phyloP scores from a whole-genome alignment of 2,329 filamentous ascomycete genomes.

The Coniella vitis region DNA sequence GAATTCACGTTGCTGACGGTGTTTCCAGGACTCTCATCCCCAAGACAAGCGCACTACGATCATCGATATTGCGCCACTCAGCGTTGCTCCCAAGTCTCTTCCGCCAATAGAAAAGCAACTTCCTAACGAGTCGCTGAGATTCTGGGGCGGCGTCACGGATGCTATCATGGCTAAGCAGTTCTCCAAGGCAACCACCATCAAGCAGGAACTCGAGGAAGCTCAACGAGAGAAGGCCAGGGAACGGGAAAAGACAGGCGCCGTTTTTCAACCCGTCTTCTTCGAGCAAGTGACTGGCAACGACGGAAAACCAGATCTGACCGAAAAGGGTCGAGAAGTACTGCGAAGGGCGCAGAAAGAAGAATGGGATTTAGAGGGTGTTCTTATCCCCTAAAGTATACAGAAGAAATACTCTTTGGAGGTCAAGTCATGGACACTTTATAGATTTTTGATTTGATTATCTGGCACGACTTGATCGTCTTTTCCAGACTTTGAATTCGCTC shows the following conservation, averaged over 20 bases:
- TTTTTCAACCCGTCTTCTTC: conserved; percentile 89
- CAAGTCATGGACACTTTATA: neutral
- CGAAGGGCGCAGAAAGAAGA: conserved; percentile 46
- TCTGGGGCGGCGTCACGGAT: conserved; percentile 83
- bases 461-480: neutral
- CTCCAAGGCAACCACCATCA: conserved; percentile 73
- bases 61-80: conserved; percentile 81
- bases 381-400: conserved; percentile 18
- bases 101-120: conserved; percentile 75
- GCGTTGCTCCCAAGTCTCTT: conserved; percentile 69
- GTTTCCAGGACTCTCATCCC: conserved; percentile 36
- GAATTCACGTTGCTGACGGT: conserved; percentile 9
- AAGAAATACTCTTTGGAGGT: no score
- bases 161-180: conserved; percentile 82
- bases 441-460: neutral
- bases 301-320: conserved; percentile 48
- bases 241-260: conserved; percentile 60
- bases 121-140: conserved; percentile 78
- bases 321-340: conserved; percentile 44
- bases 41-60: conserved; percentile 63
- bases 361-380: conserved; percentile 42
- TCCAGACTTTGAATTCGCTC: conserved; percentile 1
- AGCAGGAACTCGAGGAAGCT: conserved; percentile 84
- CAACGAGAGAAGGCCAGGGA: conserved; percentile 81
- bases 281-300: conserved; percentile 49